Evolutionary conservation across 1,139 yeast species (phyloP).

Genomic region (Meyerozyma smithsonii): DNA sequence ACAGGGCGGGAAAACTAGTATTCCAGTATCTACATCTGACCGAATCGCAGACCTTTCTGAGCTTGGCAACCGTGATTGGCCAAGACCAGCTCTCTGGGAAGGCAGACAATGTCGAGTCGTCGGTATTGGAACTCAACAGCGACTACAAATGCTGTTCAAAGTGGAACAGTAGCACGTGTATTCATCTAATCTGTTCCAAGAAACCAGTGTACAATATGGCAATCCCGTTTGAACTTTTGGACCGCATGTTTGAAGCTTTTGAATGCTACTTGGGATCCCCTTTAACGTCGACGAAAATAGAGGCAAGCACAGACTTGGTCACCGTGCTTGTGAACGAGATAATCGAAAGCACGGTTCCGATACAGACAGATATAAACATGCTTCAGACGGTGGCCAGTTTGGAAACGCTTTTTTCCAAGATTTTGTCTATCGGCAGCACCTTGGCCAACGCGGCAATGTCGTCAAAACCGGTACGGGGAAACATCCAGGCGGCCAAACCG

Average conservation of each 20-base stretch:
- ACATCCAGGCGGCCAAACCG: background rate
- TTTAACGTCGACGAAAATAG: constrained; percentile 52
- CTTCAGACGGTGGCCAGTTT: constrained; percentile 70
- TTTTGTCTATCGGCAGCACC: constrained; percentile 31
- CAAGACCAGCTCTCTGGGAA: constrained; percentile 7
- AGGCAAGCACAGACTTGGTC: constrained; percentile 61
- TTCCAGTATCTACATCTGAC: constrained; percentile 54
- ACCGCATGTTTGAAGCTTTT: constrained; percentile 46
- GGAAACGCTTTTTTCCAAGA: constrained; percentile 35
- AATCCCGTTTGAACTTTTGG: constrained; percentile 52
- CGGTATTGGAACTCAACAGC: constrained; percentile 25
- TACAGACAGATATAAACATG: constrained; percentile 66
- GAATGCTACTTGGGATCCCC: constrained; percentile 59
- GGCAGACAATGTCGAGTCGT: constrained; percentile 10
- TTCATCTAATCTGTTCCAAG: constrained; percentile 25
- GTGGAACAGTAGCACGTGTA: constrained; percentile 18
- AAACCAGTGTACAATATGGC: constrained; percentile 35
- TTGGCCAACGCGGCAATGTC: constrained; percentile 22
- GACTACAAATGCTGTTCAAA: constrained; percentile 25
- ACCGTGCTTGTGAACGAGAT: constrained; percentile 57
- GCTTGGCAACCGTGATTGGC: constrained; percentile 29
- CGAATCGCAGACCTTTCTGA: constrained; percentile 46
- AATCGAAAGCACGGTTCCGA: constrained; percentile 75
- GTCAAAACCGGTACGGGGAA: constrained; percentile 5
- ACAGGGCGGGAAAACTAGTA: constrained; percentile 46